Evolutionary conservation across 306 rosid species (phyloP).

Genomic region (Vigna radiata): DNA sequence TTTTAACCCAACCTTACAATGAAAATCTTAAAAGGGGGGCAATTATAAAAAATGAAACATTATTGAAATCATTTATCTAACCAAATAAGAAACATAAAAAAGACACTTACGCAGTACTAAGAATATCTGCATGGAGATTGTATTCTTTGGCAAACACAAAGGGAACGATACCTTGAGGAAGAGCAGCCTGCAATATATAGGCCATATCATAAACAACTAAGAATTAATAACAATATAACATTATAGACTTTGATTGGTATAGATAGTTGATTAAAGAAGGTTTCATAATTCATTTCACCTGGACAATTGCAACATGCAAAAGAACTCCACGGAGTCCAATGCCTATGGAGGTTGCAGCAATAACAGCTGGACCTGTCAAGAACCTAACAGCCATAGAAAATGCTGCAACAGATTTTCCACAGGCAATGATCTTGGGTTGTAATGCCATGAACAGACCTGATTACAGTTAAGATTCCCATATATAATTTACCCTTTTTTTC

Average conservation of each 20-base stretch:
- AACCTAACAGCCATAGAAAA: slow-evolving; percentile 96
- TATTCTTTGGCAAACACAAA: slow-evolving; percentile 93
- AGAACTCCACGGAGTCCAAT: slow-evolving; percentile 83
- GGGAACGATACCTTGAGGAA: slow-evolving; percentile 95
- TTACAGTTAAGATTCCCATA: not conserved
- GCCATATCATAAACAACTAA: slow-evolving; percentile 2
- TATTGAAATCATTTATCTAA: not conserved
- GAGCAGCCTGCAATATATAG: slow-evolving; percentile 70
- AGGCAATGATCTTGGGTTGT: slow-evolving; percentile 85
- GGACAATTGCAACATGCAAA: slow-evolving; percentile 85
- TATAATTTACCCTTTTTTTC: not conserved
- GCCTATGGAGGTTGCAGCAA: slow-evolving; percentile 82
- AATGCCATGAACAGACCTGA: slow-evolving; percentile 93
- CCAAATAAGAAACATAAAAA: not conserved
- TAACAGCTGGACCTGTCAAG: slow-evolving; percentile 90
- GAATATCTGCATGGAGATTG: slow-evolving; percentile 88
- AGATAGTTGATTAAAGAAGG: not conserved
- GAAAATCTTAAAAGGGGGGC: not conserved
- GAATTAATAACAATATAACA: not conserved
- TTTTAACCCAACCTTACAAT: not conserved
- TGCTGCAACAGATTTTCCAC: slow-evolving; percentile 89
- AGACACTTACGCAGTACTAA: slow-evolving; percentile 85
- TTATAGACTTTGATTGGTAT: not conserved
- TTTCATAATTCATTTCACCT: slow-evolving; percentile 48
- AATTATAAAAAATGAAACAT: not conserved